Conservation (phyloP, 257 asterid genomes). For the Anisodus acutangulus region DNA sequence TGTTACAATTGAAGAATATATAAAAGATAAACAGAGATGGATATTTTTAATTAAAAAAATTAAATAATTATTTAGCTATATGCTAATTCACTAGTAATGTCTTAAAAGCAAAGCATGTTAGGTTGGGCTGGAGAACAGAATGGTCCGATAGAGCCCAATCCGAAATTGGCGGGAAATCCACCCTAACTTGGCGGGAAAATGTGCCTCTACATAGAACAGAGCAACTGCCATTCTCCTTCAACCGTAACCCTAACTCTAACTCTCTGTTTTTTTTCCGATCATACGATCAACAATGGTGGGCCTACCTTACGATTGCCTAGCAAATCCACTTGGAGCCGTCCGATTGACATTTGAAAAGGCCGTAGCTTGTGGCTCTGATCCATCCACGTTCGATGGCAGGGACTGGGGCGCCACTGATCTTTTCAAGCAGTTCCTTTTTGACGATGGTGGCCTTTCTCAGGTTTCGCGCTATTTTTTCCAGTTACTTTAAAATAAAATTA, state of each 20-base stretch:
- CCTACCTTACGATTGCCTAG: constrained; percentile 73
- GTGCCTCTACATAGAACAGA: not conserved
- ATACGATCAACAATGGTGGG: constrained; percentile 64
- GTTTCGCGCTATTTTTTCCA: constrained; percentile 33
- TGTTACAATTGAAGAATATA: too few species aligned
- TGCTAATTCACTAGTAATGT: too few species aligned
- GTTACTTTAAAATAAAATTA: too few species aligned
- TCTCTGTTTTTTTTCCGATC: too few species aligned
- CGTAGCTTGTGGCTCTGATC: constrained; percentile 51
- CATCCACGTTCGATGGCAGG: constrained; percentile 61
- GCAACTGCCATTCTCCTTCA: not conserved
- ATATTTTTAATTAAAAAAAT: too few species aligned
- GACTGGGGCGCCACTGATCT: constrained; percentile 85
- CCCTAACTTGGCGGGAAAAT: constrained; percentile 45
- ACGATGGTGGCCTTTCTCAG: constrained; percentile 67
- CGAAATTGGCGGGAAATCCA: constrained; percentile 41
- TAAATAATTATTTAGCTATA: too few species aligned
- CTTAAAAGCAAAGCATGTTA: too few species aligned
- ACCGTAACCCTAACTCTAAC: too few species aligned
- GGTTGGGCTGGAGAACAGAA: too few species aligned
- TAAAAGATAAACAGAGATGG: too few species aligned
- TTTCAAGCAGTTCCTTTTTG: constrained; percentile 71
- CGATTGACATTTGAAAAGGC: constrained; percentile 82
- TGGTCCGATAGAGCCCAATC: too few species aligned
- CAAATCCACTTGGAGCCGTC: constrained; percentile 94